Conservation (phyloP, 2,329 filamentous ascomycete species). For the Ascochyta fabae region DNA sequence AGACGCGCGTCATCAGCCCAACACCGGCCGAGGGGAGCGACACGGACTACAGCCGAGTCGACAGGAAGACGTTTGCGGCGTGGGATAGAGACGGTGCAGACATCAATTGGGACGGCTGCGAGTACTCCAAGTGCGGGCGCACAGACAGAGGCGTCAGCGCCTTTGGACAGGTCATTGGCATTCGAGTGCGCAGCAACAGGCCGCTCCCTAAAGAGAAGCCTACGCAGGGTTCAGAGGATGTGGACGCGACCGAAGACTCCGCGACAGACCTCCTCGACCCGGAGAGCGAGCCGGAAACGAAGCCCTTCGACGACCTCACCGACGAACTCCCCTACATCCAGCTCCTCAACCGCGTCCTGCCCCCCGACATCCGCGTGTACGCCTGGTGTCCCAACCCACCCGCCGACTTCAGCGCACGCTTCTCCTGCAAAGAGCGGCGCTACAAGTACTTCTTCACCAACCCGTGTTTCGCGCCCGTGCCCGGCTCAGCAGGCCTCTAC, state of each 20-base stretch:
- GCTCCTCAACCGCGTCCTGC: slow-evolving; percentile 85
- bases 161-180: slow-evolving; percentile 91
- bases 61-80: slow-evolving; percentile 43
- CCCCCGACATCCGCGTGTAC: slow-evolving; percentile 85
- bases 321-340: slow-evolving; percentile 87
- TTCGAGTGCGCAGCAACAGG: slow-evolving; percentile 80
- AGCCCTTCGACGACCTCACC: slow-evolving; percentile 67
- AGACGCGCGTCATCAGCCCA: slow-evolving; percentile 73
- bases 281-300: slow-evolving; percentile 27
- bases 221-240: slow-evolving; percentile 12
- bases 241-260: not conserved
- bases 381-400: slow-evolving; percentile 92
- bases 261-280: slow-evolving; percentile 1
- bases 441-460: slow-evolving; percentile 99
- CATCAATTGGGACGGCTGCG: slow-evolving; percentile 80
- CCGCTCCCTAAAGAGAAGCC: slow-evolving; percentile 56
- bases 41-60: slow-evolving; percentile 43
- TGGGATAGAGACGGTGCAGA: slow-evolving; percentile 50
- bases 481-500: slow-evolving; percentile 60
- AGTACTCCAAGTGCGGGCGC: slow-evolving; percentile 94
- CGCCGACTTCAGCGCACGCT: slow-evolving; percentile 82
- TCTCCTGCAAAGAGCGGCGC: slow-evolving; percentile 87
- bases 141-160: slow-evolving; percentile 94
- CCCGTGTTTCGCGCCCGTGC: slow-evolving; percentile 78
- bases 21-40: slow-evolving; percentile 24